Percentiles rank a stretch among this genome's conserved stretches.
Evolutionary conservation across 768 basidiomycete genomes (phyloP).

Genomic region (Termitomyces sp.): DNA sequence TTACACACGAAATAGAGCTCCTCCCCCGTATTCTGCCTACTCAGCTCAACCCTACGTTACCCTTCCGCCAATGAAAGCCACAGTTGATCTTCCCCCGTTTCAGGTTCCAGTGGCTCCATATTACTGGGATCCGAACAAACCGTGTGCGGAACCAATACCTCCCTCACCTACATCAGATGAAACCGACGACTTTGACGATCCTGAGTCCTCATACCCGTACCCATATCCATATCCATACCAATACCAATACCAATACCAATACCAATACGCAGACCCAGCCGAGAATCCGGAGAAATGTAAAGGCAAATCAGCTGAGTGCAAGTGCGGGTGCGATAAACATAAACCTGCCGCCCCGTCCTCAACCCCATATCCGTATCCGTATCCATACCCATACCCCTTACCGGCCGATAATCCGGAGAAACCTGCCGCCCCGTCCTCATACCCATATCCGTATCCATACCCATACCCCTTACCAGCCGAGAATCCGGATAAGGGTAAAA

Average conservation of each 20-base stretch:
- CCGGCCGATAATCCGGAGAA: too few relatives aligned
- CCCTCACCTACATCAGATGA: background rate
- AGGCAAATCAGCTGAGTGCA: too few relatives aligned
- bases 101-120: background rate
- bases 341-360: too few relatives aligned
- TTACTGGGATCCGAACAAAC: background rate
- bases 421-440: too few relatives aligned
- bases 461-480: too few relatives aligned
- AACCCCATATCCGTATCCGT: too few relatives aligned
- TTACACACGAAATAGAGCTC: background rate
- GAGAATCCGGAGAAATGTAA: background rate
- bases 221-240: background rate
- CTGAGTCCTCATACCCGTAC: too few relatives aligned
- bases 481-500: background rate
- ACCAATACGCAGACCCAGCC: background rate
- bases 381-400: too few relatives aligned
- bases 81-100: background rate
- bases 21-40: background rate
- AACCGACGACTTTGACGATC: background rate
- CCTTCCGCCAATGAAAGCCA: background rate
- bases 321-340: too few relatives aligned
- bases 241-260: too few relatives aligned
- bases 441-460: background rate
- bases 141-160: constrained; percentile 3
- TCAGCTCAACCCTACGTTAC: background rate